These are phyloP conservation scores for Tuber aestivum DNA, from an alignment of 495 filamentous ascomycete species.

Conservation along the genomic window DNA sequence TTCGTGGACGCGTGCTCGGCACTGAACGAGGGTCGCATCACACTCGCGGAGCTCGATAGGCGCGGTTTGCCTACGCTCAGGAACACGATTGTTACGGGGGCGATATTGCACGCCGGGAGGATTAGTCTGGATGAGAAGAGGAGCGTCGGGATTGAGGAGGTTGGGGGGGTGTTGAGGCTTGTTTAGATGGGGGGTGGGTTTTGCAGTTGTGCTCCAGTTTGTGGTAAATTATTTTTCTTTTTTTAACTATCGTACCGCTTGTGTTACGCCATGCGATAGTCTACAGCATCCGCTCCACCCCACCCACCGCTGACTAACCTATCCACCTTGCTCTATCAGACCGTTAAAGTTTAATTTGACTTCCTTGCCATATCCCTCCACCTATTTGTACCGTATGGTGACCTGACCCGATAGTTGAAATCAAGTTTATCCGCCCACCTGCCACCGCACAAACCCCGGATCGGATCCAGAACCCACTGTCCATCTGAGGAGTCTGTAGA, in stretches of 20 bases:
- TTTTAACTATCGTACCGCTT: not conserved
- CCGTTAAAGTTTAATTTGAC: too few relatives aligned
- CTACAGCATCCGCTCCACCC: too few relatives aligned
- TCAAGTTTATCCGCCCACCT: too few relatives aligned
- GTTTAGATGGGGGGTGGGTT: slow-evolving; percentile 48
- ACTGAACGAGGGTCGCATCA: slow-evolving; percentile 65
- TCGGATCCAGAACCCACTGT: too few relatives aligned
- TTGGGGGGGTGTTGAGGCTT: slow-evolving; percentile 61
- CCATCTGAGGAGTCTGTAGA: too few relatives aligned
- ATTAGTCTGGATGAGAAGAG: slow-evolving; percentile 73
- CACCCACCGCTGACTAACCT: too few relatives aligned
- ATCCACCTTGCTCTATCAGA: too few relatives aligned
- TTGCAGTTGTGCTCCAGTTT: not conserved
- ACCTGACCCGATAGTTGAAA: too few relatives aligned
- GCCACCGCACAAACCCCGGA: too few relatives aligned
- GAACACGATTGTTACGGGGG: slow-evolving; percentile 86
- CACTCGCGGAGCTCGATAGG: slow-evolving; percentile 66
- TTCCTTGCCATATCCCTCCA: too few relatives aligned
- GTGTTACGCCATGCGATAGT: not conserved
- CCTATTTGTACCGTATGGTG: too few relatives aligned
- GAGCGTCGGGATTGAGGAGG: slow-evolving; percentile 63
- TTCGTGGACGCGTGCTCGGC: slow-evolving; percentile 81
- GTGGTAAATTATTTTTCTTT: not conserved
- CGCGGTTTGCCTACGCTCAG: slow-evolving; percentile 75
- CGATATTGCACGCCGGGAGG: slow-evolving; percentile 82